Base-by-base conservation (phyloP, 2,329 filamentous ascomycete genomes). In the Sclerotinia nivalis region DNA sequence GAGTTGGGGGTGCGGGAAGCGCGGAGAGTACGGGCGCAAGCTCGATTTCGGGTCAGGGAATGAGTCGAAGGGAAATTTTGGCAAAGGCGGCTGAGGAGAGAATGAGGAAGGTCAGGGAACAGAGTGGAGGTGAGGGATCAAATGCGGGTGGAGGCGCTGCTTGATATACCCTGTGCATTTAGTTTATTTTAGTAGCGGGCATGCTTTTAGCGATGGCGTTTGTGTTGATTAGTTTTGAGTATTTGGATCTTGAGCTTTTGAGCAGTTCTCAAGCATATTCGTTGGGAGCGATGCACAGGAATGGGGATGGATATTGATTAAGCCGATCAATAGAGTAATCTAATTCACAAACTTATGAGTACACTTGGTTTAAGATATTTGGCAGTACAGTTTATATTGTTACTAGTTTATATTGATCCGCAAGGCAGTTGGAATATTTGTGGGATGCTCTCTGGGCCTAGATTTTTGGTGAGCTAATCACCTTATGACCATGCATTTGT, bases 51-150 rank as follows among this genome's bases (percentile, higher is more conserved):
- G 75, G 71, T 61, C 73, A 77, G 80, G 81, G 83, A n/a, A 77
- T 93, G 79, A 91, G 83, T 74, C 83, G 92, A 72, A 86, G 93
- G 69, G 92, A 96, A 76, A 86, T 93, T 49, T 83, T 96, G 68
- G 93, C 92, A 0, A 87, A 83, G 68, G 92, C 91, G 7, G 91
- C 90, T 0, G 91, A 93, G 80, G 89, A 91, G 66, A 76, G 78
- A 56, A 75, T 78, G 62, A 78, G 76, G 69, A 75, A 73, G 45
- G 28, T 74, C 45, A 74, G 73, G 54, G 76, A 78, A 31, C 75
- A 76, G 66, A 71, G 31, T n/a, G 47, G n/a, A 25, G 22, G 60
- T 4, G 47, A 50, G 15, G 49, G 50, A 25, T 47, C n/a, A n/a
- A 55, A 45, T 50, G 22, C 66, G 1, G 56, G 34, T 22, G 66